phyloP scores from a whole-genome alignment of 2,329 filamentous ascomycete species.

The Cryphonectria parasitica region DNA sequence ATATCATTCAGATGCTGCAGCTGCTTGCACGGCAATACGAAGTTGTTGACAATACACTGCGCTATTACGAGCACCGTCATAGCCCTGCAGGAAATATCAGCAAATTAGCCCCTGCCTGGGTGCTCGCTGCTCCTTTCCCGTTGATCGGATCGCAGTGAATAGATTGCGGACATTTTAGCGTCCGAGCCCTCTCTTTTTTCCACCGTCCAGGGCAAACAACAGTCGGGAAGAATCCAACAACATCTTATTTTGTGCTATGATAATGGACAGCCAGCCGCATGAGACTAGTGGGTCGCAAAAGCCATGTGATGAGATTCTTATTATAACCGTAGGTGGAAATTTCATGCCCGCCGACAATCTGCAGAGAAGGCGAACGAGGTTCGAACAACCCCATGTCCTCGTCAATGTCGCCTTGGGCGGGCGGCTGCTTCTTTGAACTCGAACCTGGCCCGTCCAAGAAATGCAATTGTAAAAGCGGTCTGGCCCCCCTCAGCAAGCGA shows the following conservation, averaged over 20 bases:
- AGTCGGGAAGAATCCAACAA: not conserved
- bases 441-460: not conserved
- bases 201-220: not conserved
- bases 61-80: conserved; percentile 1
- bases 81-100: not conserved
- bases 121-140: not conserved
- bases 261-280: not conserved
- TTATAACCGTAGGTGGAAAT: not conserved
- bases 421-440: not conserved
- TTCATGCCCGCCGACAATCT: not conserved
- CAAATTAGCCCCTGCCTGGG: not conserved
- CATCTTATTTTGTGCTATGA: not conserved
- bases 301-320: not conserved
- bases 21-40: not conserved
- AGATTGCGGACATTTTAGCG: not conserved
- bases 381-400: conserved; percentile 1
- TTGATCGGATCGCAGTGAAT: not conserved
- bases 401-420: not conserved
- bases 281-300: not conserved
- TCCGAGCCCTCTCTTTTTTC: not conserved
- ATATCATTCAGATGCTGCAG: conserved; percentile 8
- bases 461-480: too few relatives aligned
- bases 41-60: not conserved
- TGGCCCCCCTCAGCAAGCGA: conserved; percentile 20
- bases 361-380: not conserved